Evolutionary conservation across 2,329 filamentous ascomycete genomes (phyloP).

Genomic region (Colletotrichum karsti): DNA sequence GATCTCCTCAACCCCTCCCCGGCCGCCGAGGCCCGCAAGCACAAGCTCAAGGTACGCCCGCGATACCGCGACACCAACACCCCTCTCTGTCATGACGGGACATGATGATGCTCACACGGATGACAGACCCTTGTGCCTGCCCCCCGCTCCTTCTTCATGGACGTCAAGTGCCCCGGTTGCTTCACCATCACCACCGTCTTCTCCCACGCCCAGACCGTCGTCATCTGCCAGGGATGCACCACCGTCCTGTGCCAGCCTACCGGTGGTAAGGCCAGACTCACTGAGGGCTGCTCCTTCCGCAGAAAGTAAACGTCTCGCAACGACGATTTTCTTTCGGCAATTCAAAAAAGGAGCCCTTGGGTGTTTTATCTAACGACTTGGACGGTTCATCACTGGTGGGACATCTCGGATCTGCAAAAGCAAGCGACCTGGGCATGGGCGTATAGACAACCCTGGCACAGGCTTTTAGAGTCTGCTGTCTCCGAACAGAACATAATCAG

Average conservation of each 20-base stretch:
- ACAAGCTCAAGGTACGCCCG: constrained; percentile 96
- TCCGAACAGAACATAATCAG: constrained; percentile 50
- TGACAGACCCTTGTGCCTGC: constrained; percentile 88
- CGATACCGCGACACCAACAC: neutral
- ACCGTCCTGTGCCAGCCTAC: constrained; percentile 99
- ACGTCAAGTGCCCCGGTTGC: constrained; percentile 99
- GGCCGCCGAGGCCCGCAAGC: constrained; percentile 98
- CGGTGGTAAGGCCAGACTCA: constrained; percentile 98
- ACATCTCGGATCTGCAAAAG: constrained; percentile 69
- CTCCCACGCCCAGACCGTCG: constrained; percentile 99
- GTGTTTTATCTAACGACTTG: constrained; percentile 53
- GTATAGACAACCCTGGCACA: constrained; percentile 54
- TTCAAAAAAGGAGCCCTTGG: constrained; percentile 42
- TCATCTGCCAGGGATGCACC: constrained; percentile 99
- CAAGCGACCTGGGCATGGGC: constrained; percentile 55
- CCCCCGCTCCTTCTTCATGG: constrained; percentile 99
- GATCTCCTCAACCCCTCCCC: constrained; percentile 99
- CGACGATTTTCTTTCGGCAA: constrained; percentile 51
- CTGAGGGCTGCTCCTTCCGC: constrained; percentile 99
- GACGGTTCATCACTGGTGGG: constrained; percentile 57
- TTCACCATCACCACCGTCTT: constrained; percentile 99
- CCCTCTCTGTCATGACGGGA: neutral
- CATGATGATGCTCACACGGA: constrained; percentile 28
- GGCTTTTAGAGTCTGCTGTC: constrained; percentile 44
- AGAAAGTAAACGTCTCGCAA: constrained; percentile 85